Conservation (phyloP, 345 rosid species). For the Eucalyptus urophylla region DNA sequence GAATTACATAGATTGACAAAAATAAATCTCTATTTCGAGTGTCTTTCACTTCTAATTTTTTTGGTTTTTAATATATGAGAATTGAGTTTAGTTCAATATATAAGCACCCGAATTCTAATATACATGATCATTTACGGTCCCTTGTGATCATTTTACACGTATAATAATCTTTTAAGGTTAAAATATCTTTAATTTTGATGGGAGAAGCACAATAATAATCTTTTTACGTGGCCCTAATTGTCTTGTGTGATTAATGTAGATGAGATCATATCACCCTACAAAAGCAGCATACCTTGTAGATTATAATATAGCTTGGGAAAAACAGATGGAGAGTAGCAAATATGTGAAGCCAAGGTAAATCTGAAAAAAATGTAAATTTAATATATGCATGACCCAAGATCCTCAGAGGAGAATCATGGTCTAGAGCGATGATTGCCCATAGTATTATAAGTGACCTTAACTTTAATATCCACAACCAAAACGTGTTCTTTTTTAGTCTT, state of each 20-base stretch:
- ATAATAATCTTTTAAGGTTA: not conserved
- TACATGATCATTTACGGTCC: not conserved
- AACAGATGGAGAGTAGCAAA: not conserved
- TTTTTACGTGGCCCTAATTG: not conserved
- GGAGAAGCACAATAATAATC: not conserved
- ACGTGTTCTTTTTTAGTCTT: not conserved
- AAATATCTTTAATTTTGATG: not conserved
- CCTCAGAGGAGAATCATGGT: not conserved
- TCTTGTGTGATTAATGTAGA: not conserved
- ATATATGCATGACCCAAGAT: not conserved
- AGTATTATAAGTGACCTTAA: not conserved
- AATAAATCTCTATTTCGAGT: not conserved
- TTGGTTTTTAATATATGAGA: not conserved
- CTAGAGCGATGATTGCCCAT: not conserved
- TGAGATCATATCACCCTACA: not conserved
- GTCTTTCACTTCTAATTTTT: not conserved
- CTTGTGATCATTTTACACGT: not conserved
- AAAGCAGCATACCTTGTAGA: not conserved
- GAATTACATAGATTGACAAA: not conserved
- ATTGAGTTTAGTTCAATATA: not conserved
- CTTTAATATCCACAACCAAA: not conserved
- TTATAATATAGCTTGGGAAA: not conserved
- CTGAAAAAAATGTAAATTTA: not conserved
- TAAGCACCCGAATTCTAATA: not conserved
- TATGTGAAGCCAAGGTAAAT: not conserved